Evolutionary conservation across 352 stramenopile genomes (phyloP), one percentile per base, ranked within the genome.

Genomic region (Phytophthora cajani): DNA sequence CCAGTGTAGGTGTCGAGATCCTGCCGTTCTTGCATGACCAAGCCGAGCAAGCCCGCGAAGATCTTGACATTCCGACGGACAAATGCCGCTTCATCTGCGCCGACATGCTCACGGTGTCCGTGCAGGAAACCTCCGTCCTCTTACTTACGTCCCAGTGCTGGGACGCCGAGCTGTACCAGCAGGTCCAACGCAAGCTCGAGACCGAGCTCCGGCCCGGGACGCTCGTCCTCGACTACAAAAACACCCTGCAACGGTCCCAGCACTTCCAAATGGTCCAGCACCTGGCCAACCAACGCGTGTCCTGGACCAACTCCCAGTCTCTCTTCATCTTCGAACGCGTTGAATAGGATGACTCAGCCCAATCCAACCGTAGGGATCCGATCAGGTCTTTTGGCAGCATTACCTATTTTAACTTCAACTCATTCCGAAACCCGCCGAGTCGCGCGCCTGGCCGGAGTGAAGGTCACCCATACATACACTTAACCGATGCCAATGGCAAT

Each of bases 131-230:
- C 12, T 67, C 58, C 1, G 42, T 89, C 12, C 46, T 91, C 17
- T 55, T 91, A 16, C 73, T 91, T 17, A 86, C 81, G 10, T 91
- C 84, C 17, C 84, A 89, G 30, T 91, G 84, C 58, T 91, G 84
- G 84, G 81, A 89, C 59, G 19, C 17, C 0, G 50, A 60, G 11
- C 68, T 91, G 16, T 78, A 84, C 52, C 59, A 50, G 2, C 64
- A 67, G 2, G 58, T 89, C 5, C 62, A 72, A 17, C 6, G 19
- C 49, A 89, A 91, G 57, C 74, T 89, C 14, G 76, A 78, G 50
- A 54, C 44, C 1, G 78, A 89, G 55, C 64, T 89, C n/a, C 62
- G 52, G 3, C 4, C 49, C 5, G 62, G 49, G 21, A 40, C 72
- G 1, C 36, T 91, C 19, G 80, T 89, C 1, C 59, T 91, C 23